Conservation (phyloP, 2,329 filamentous ascomycete genomes). For the Pseudogymnoascus sp. region DNA sequence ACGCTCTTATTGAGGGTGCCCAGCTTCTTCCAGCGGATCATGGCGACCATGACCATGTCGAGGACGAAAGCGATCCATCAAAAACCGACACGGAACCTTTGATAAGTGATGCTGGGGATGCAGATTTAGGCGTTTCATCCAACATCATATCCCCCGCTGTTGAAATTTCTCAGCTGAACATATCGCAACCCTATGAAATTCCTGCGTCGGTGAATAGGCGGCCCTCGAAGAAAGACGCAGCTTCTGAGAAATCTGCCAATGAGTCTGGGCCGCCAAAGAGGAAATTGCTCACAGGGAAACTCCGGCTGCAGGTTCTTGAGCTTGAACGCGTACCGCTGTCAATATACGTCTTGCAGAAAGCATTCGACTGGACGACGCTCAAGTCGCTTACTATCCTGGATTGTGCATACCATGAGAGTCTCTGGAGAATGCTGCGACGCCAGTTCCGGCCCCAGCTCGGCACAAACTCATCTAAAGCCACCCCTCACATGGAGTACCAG, state of each 20-base stretch:
- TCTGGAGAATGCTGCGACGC: conserved; percentile 65
- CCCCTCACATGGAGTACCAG: conserved; percentile 42
- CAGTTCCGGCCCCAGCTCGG: conserved; percentile 45
- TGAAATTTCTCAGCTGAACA: neutral
- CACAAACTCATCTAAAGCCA: conserved; percentile 8
- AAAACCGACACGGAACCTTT: neutral
- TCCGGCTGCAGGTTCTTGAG: conserved; percentile 64
- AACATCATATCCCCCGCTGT: neutral
- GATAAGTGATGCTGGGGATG: neutral
- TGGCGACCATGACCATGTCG: neutral
- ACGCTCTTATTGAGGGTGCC: neutral
- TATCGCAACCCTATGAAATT: neutral
- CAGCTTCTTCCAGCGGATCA: neutral
- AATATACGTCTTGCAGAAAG: conserved; percentile 58
- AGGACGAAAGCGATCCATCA: neutral
- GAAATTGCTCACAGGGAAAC: conserved; percentile 44
- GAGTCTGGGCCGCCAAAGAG: conserved; percentile 19
- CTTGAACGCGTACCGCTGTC: conserved; percentile 69
- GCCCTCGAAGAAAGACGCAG: neutral
- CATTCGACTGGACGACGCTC: conserved; percentile 66
- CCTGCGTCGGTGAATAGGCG: neutral
- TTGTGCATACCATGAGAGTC: conserved; percentile 62
- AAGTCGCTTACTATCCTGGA: conserved; percentile 66
- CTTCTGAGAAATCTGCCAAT: neutral
- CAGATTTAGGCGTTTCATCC: neutral